phyloP scores from a whole-genome alignment of 192 early-diverging fungal genomes.

The Backusella parvicylindrica region DNA sequence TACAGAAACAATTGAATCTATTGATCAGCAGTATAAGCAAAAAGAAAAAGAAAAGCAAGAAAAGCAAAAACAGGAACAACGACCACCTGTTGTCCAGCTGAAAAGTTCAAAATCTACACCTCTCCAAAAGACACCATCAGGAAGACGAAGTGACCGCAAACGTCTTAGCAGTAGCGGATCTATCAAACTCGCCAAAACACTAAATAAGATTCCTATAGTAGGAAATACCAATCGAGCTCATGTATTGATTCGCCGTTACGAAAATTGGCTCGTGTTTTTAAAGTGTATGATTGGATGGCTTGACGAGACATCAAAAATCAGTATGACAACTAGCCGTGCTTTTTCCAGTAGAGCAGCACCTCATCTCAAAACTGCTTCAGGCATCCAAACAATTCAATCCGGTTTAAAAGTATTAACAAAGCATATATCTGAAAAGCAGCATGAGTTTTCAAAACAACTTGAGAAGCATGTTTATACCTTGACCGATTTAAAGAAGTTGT shows the following conservation, averaged over 20 bases:
- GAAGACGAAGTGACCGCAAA: not conserved
- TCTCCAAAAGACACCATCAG: not conserved
- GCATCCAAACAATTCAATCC: not conserved
- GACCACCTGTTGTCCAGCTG: not conserved
- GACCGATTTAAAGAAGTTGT: conserved; percentile 36
- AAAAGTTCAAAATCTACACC: conserved; percentile 1
- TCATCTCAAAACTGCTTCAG: not conserved
- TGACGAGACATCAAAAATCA: not conserved
- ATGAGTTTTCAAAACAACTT: not conserved
- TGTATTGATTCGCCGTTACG: not conserved
- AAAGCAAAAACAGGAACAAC: not conserved
- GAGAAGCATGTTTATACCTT: conserved; percentile 33
- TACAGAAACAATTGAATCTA: not conserved
- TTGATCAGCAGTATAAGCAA: not conserved
- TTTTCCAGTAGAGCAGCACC: not conserved
- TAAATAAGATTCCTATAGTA: not conserved
- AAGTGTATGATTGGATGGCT: conserved; percentile 1
- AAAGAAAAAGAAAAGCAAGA: not conserved
- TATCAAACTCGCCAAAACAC: not conserved
- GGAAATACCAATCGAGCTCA: not conserved
- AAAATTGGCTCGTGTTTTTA: conserved; percentile 3
- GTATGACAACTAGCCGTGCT: not conserved
- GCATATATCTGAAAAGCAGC: not conserved
- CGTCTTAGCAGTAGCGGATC: conserved; percentile 1
- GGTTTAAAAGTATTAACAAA: conserved; percentile 2